These are phyloP conservation scores for Ajuga chamaepitys DNA, from an alignment of 257 asterid genomes.

Conservation along the genomic window DNA sequence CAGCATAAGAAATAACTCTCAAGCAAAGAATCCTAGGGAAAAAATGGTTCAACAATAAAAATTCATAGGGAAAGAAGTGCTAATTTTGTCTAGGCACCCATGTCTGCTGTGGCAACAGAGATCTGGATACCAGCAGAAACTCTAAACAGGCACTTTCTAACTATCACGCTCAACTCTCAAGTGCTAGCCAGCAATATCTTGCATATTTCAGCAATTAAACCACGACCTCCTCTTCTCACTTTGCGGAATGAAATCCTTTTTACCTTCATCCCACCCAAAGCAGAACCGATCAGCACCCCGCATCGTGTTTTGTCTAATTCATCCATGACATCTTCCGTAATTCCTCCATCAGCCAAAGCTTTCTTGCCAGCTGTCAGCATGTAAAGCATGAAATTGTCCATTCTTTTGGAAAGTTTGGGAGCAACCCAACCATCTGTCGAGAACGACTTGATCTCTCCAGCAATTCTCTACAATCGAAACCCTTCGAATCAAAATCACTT, in stretches of 20 bases:
- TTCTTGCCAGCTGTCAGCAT: constrained; percentile 94
- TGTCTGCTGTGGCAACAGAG: background rate
- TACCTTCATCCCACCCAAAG: constrained; percentile 98
- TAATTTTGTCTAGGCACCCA: background rate
- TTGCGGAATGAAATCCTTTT: background rate
- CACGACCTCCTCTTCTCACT: background rate
- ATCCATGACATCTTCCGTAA: constrained; percentile 65
- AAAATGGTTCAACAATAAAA: no score
- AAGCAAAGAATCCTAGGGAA: no score
- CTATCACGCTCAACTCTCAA: background rate
- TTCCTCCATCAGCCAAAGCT: constrained; percentile 86
- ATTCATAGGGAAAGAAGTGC: background rate
- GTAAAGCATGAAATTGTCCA: constrained; percentile 97
- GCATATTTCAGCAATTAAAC: constrained; percentile 1
- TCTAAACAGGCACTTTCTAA: background rate
- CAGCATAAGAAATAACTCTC: no score
- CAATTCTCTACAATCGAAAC: constrained; percentile 63
- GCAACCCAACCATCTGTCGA: constrained; percentile 91
- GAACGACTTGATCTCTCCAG: constrained; percentile 94
- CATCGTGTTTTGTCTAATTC: constrained; percentile 69
- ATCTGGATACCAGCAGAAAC: background rate
- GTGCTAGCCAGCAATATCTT: background rate
- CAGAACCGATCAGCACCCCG: constrained; percentile 92
- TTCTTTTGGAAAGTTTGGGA: constrained; percentile 84
- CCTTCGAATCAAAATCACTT: background rate